Percentiles rank a stretch among this genome's conserved stretches.
These are phyloP conservation scores for Zarea fungicola DNA, from an alignment of 2,329 filamentous ascomycete genomes.

Conservation along the genomic window DNA sequence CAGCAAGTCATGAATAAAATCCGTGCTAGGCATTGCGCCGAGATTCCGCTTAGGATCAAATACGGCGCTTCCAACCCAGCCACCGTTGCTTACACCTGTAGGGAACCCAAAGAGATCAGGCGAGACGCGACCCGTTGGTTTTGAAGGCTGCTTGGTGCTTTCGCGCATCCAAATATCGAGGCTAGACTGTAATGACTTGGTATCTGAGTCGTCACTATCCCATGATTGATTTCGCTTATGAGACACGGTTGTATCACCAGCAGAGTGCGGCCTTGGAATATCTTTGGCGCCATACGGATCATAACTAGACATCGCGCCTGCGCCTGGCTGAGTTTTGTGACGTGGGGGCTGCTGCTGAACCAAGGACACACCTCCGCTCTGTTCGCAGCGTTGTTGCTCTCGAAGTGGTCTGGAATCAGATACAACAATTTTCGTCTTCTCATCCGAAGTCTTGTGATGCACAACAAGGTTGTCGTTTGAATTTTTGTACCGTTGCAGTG, in stretches of 20 bases:
- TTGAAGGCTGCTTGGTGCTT: slow-evolving; percentile 39
- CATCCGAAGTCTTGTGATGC: slow-evolving; percentile 23
- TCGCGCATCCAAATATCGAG: slow-evolving; percentile 56
- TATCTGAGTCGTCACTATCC: slow-evolving; percentile 39
- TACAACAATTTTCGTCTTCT: slow-evolving; percentile 21
- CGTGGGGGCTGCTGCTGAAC: neutral
- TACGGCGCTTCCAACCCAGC: slow-evolving; percentile 46
- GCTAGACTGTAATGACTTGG: slow-evolving; percentile 41
- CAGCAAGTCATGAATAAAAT: slow-evolving; percentile 44
- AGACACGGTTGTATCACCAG: slow-evolving; percentile 41
- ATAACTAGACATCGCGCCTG: slow-evolving; percentile 2
- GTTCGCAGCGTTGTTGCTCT: neutral
- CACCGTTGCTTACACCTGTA: slow-evolving; percentile 26
- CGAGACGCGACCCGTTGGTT: slow-evolving; percentile 29
- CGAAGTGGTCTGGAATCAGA: neutral
- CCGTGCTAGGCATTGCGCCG: slow-evolving; percentile 25
- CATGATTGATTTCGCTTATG: slow-evolving; percentile 36
- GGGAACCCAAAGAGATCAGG: slow-evolving; percentile 54
- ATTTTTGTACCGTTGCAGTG: slow-evolving; percentile 44
- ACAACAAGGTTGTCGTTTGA: slow-evolving; percentile 44
- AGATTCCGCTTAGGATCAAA: slow-evolving; percentile 32
- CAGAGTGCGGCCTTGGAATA: slow-evolving; percentile 41
- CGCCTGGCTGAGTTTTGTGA: neutral
- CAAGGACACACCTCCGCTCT: slow-evolving; percentile 8
- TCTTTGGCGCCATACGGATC: slow-evolving; percentile 17